A percentile compares a stretch with the other conserved stretches of the same genome.
Conservation (phyloP, 2,329 filamentous ascomycete species). For the Fusarium virguliforme region DNA sequence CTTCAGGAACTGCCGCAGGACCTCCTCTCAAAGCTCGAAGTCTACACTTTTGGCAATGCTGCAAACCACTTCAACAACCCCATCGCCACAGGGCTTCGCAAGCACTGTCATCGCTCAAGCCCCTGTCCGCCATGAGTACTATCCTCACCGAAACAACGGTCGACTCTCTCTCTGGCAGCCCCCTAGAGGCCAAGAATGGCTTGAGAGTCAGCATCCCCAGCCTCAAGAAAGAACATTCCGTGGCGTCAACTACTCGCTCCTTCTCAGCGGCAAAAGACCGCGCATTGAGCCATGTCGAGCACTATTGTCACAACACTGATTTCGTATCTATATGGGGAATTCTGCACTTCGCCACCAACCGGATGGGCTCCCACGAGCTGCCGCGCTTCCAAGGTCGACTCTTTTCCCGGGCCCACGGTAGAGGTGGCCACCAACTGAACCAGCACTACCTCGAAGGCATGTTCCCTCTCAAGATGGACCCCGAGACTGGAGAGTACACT, state of each 20-base stretch:
- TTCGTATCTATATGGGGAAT: conserved; percentile 84
- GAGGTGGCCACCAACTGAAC: conserved; percentile 72
- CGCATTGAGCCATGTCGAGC: conserved; percentile 81
- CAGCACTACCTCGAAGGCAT: conserved; percentile 76
- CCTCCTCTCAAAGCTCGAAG: conserved; percentile 78
- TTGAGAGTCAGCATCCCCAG: conserved; percentile 31
- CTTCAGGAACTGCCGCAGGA: conserved; percentile 79
- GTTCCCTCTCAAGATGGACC: conserved; percentile 68
- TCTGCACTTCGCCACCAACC: conserved; percentile 74
- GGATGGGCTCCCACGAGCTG: conserved; percentile 60
- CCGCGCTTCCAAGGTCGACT: conserved; percentile 75
- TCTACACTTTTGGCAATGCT: conserved; percentile 84
- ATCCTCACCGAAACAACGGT: conserved; percentile 58
- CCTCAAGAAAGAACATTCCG: conserved; percentile 48
- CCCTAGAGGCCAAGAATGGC: conserved; percentile 42
- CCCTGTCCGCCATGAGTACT: conserved; percentile 55
- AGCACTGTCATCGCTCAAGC: conserved; percentile 54
- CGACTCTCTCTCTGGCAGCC: conserved; percentile 43
- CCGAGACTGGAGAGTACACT: conserved; percentile 59
- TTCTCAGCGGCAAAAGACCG: conserved; percentile 60
- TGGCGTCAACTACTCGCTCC: conserved; percentile 56
- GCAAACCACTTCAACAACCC: conserved; percentile 88
- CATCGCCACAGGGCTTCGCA: conserved; percentile 68
- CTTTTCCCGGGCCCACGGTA: conserved; percentile 68
- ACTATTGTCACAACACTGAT: conserved; percentile 83